Evolutionary conservation across 2,329 filamentous ascomycete genomes (phyloP), one percentile per base, ranked within the genome.

Genomic region (Arthrobotrys entomopaga): DNA sequence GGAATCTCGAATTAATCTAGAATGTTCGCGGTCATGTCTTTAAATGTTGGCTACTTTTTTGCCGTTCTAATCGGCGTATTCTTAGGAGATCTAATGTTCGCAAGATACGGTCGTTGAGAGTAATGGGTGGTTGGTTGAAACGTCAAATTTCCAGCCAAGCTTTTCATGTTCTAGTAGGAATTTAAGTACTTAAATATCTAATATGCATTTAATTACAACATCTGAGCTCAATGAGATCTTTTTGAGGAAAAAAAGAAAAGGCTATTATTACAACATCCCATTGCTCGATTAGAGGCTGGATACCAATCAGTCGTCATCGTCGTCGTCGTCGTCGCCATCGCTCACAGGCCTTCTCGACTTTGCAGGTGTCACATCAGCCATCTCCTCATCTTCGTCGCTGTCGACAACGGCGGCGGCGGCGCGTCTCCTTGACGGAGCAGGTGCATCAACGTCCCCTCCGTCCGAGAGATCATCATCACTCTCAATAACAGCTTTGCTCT

Each of bases 11-110:
- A 73, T 66, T 77, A 72, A 61, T 75, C 60, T 78, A 97, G 93
- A 71, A 97, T 97, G 93, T 83, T 97, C 82, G 91, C 91, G 13
- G 90, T 96, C 80, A 97, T 95, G 92, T 93, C 91, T 0, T 88
- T 92, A 84, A 95, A 95, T 78, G 86, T 94, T n/a, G 92, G 91
- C 13, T 95, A 95, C 80, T 94, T 94, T 81, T 82, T 92, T 64
- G 93, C 91, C 0, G 86, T 93, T n/a, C 85, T 96, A 8, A 89
- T 84, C 3, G 90, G 90, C 13, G 87, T 90, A 1, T 97, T 98
- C 79, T 80, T 96, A 15, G 94, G 94, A 24, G 95, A 95, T 80
- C 82, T 98, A 49, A 86, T 87, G 0, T 86, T 95, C 74, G 92
- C 93, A 29, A 87, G 93, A 76, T 95, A 69, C 38, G 69, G 67